These are phyloP conservation scores for Alternaria atra DNA, from an alignment of 2,329 filamentous ascomycete genomes.

Conservation along the genomic window DNA sequence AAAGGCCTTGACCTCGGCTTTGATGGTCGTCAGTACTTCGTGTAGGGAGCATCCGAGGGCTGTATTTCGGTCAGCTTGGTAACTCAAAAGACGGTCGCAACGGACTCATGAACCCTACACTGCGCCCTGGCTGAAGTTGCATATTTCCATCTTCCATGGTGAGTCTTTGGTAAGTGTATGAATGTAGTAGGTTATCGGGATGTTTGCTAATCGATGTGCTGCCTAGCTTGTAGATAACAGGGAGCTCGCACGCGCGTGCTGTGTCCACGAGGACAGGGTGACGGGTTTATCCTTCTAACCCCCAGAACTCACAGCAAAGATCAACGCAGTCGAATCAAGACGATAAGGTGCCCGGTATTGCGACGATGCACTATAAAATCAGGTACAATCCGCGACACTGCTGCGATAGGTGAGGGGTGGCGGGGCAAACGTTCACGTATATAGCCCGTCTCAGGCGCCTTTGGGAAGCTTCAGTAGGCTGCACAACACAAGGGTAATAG, in stretches of 20 bases:
- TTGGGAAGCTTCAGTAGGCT: background rate
- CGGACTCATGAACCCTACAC: slow-evolving; percentile 54
- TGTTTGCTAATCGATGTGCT: slow-evolving; percentile 16
- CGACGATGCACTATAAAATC: background rate
- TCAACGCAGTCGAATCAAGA: background rate
- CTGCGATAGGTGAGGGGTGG: slow-evolving; percentile 21
- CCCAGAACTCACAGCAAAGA: background rate
- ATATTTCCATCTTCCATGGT: slow-evolving; percentile 45
- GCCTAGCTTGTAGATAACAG: slow-evolving; percentile 18
- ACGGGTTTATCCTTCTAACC: background rate
- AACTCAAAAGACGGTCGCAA: background rate
- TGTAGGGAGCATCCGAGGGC: slow-evolving; percentile 91
- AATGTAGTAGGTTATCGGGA: background rate
- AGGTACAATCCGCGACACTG: background rate
- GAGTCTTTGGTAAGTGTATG: background rate
- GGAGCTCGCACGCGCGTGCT: slow-evolving; percentile 28
- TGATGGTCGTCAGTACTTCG: slow-evolving; percentile 85
- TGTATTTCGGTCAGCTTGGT: slow-evolving; percentile 52
- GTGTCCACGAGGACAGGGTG: slow-evolving; percentile 36
- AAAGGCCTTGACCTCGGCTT: slow-evolving; percentile 84
- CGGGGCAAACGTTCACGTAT: slow-evolving; percentile 17
- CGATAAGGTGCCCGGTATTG: background rate
- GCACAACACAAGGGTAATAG: background rate
- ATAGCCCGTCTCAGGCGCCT: background rate
- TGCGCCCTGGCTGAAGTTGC: slow-evolving; percentile 42